Conservation (phyloP, 2,329 filamentous ascomycete species). For the Colletotrichum chrysophilum region DNA sequence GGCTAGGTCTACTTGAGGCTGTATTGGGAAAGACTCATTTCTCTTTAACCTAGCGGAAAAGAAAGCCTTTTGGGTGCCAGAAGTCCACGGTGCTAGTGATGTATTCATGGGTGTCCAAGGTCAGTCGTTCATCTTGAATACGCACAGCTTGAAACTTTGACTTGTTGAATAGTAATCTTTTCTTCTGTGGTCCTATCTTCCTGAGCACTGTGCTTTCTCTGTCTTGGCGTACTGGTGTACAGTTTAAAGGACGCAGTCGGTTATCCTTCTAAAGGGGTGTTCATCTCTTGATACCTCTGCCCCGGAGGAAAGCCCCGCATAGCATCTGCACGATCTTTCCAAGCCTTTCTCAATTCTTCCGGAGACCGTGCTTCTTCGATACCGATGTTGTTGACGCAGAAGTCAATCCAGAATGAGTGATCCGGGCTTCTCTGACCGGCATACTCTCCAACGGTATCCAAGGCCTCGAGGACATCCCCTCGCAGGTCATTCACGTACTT, state of each 20-base stretch:
- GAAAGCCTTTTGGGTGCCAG: too few species aligned
- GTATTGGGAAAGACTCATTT: too few species aligned
- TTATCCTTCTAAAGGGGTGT: background rate
- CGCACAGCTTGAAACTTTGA: too few species aligned
- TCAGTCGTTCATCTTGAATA: too few species aligned
- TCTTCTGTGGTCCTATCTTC: too few species aligned
- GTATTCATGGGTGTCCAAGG: too few species aligned
- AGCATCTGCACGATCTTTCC: background rate
- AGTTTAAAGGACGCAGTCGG: background rate
- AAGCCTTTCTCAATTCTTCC: background rate
- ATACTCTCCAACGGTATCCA: background rate
- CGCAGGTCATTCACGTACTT: background rate
- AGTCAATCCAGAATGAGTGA: background rate
- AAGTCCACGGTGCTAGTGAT: too few species aligned
- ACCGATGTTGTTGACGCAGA: background rate
- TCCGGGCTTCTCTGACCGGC: background rate
- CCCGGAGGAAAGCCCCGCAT: background rate
- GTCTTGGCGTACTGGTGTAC: background rate
- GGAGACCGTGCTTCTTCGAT: background rate
- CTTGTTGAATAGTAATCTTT: background rate
- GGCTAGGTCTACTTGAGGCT: background rate
- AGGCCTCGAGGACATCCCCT: background rate
- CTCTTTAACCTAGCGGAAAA: too few species aligned
- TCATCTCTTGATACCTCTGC: background rate
- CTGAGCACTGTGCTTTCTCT: background rate